A percentile compares a stretch with the other conserved stretches of the same genome.
phyloP scores from a whole-genome alignment of 2,329 filamentous ascomycete genomes.

The Teratosphaeria pseudoeucalypti region DNA sequence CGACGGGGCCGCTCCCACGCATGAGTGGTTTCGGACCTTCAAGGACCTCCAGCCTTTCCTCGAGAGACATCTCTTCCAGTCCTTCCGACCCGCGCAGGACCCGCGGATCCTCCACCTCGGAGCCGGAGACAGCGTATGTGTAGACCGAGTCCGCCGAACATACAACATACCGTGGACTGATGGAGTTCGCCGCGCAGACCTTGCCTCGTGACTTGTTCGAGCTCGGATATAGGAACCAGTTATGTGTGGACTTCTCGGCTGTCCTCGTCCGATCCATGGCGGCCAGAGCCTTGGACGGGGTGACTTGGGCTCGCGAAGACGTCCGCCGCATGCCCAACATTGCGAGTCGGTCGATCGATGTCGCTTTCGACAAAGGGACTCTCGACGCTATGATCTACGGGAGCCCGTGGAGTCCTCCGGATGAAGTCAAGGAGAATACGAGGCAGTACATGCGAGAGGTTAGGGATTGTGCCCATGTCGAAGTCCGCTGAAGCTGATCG shows the following conservation, averaged over 20 bases:
- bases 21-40: slow-evolving; percentile 49
- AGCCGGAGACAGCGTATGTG: not conserved
- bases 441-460: slow-evolving; percentile 9
- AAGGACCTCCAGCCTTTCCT: slow-evolving; percentile 40
- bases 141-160: not conserved
- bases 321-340: slow-evolving; percentile 37
- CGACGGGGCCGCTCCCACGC: slow-evolving; percentile 30
- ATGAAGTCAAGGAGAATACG: slow-evolving; percentile 15
- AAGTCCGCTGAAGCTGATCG: slow-evolving; percentile 7
- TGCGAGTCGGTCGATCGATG: slow-evolving; percentile 34
- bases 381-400: slow-evolving; percentile 13
- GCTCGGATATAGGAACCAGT: slow-evolving; percentile 41
- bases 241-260: slow-evolving; percentile 48
- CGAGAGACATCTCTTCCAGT: slow-evolving; percentile 30
- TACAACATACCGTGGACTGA: not conserved
- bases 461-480: not conserved
- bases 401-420: slow-evolving; percentile 5
- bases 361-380: slow-evolving; percentile 40
- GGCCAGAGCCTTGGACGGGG: slow-evolving; percentile 19
- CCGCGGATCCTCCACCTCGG: slow-evolving; percentile 1
- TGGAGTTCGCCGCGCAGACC: slow-evolving; percentile 28
- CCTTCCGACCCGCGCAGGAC: not conserved
- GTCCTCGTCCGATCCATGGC: slow-evolving; percentile 45
- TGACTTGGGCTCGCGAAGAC: slow-evolving; percentile 44
- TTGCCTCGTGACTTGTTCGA: slow-evolving; percentile 40